phyloP scores from a whole-genome alignment of 148 eudicot genomes.

The Camellia lanceoleosa region DNA sequence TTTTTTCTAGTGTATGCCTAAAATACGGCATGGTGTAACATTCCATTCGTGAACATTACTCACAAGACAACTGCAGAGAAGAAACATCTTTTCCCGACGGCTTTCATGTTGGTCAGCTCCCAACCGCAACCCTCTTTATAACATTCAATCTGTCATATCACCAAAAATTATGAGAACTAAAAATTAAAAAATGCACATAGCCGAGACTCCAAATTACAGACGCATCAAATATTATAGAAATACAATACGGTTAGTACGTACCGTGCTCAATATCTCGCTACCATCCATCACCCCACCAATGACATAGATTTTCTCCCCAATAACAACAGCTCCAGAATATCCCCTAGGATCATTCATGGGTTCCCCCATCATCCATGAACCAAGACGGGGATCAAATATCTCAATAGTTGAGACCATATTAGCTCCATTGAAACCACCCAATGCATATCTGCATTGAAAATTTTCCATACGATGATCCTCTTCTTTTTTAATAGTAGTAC shows the following conservation, averaged over 20 bases:
- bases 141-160: slow-evolving; percentile 51
- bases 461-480: background rate
- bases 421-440: slow-evolving; percentile 66
- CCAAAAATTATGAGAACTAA: background rate
- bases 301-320: slow-evolving; percentile 44
- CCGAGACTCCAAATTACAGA: background rate
- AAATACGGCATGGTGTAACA: background rate
- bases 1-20: background rate
- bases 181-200: background rate
- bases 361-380: slow-evolving; percentile 53
- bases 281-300: slow-evolving; percentile 48
- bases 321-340: slow-evolving; percentile 38
- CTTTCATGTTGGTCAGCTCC: slow-evolving; percentile 39
- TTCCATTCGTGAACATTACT: background rate
- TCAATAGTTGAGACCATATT: slow-evolving; percentile 57
- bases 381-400: slow-evolving; percentile 59
- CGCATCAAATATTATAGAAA: background rate
- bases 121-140: slow-evolving; percentile 64
- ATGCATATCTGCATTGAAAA: slow-evolving; percentile 47
- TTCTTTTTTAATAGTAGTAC: background rate
- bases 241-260: slow-evolving; percentile 13
- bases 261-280: slow-evolving; percentile 35
- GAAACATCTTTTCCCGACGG: slow-evolving; percentile 59
- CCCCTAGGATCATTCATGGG: slow-evolving; percentile 56
- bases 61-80: slow-evolving; percentile 50